A percentile compares a stretch with the other conserved stretches of the same genome.
These are phyloP conservation scores for Fusarium sp. DNA, from an alignment of 2,329 filamentous ascomycete species.

Conservation along the genomic window DNA sequence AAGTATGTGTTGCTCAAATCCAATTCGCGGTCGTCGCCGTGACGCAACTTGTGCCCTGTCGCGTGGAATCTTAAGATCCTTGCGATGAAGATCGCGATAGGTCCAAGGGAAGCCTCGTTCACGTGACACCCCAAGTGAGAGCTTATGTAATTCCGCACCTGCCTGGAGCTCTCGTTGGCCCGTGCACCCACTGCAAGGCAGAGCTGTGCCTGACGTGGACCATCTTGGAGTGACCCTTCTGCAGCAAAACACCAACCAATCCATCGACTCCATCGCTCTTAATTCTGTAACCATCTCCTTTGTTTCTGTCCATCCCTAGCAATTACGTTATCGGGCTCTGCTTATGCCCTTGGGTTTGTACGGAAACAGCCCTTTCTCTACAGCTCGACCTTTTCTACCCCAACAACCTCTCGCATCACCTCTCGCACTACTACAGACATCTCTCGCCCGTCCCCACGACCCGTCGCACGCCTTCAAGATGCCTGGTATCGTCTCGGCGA, in stretches of 20 bases:
- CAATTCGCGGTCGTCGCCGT: not conserved
- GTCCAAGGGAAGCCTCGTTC: not conserved
- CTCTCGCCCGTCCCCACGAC: conserved; percentile 38
- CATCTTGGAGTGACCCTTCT: conserved; percentile 50
- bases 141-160: conserved; percentile 45
- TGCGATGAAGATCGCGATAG: not conserved
- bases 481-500: conserved; percentile 94
- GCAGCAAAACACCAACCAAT: conserved; percentile 50
- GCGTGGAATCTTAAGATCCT: conserved; percentile 5
- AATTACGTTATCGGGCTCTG: conserved; percentile 23
- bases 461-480: conserved; percentile 65
- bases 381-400: conserved; percentile 31
- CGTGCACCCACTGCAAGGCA: conserved; percentile 54
- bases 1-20: not conserved
- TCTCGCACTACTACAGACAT: conserved; percentile 33
- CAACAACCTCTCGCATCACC: conserved; percentile 39
- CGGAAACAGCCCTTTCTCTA: conserved; percentile 35
- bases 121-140: conserved; percentile 10
- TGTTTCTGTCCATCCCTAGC: conserved; percentile 13
- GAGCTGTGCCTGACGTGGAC: conserved; percentile 65
- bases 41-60: conserved; percentile 11
- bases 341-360: conserved; percentile 46
- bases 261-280: conserved; percentile 36
- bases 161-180: conserved; percentile 47
- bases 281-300: conserved; percentile 29